Evolutionary conservation across 1,284 basidiomycete species (phyloP).

Genomic region (Leccinum ponderosum): DNA sequence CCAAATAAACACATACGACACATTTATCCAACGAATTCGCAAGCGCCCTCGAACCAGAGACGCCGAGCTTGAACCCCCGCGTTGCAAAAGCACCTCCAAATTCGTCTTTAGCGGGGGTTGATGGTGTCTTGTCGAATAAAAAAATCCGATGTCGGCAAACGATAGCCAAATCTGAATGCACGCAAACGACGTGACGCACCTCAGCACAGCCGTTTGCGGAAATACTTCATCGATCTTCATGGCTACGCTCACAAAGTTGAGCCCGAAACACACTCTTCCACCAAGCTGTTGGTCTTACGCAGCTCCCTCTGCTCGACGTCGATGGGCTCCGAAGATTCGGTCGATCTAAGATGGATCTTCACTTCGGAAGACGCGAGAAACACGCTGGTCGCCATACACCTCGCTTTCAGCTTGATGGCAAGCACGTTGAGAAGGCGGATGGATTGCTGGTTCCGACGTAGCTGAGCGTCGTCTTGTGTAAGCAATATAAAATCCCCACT

Average conservation of each 20-base stretch:
- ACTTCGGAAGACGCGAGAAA: constrained; percentile 97
- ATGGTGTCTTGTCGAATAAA: constrained; percentile 60
- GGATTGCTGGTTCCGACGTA: constrained; percentile 40
- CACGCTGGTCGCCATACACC: constrained; percentile 92
- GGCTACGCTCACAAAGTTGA: constrained; percentile 86
- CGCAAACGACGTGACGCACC: constrained; percentile 44
- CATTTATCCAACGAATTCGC: constrained; percentile 90
- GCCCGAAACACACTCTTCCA: constrained; percentile 99
- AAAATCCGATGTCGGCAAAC: neutral
- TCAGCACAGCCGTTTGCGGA: constrained; percentile 93
- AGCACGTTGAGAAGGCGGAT: constrained; percentile 91
- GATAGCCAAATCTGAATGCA: neutral
- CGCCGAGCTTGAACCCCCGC: constrained; percentile 36
- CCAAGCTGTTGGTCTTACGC: constrained; percentile 63
- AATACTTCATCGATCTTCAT: constrained; percentile 91
- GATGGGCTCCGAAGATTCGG: constrained; percentile 93
- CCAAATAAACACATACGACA: constrained; percentile 52
- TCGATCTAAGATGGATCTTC: constrained; percentile 91
- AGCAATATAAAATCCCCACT: constrained; percentile 9
- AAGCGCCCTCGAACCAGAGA: constrained; percentile 56
- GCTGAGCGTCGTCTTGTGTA: too few species aligned
- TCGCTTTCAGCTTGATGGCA: constrained; percentile 84
- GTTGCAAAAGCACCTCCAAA: constrained; percentile 59
- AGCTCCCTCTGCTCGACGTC: constrained; percentile 81
- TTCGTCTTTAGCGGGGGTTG: constrained; percentile 52